phyloP scores from a whole-genome alignment of 495 filamentous ascomycete species.

The Articulospora tetracladia region DNA sequence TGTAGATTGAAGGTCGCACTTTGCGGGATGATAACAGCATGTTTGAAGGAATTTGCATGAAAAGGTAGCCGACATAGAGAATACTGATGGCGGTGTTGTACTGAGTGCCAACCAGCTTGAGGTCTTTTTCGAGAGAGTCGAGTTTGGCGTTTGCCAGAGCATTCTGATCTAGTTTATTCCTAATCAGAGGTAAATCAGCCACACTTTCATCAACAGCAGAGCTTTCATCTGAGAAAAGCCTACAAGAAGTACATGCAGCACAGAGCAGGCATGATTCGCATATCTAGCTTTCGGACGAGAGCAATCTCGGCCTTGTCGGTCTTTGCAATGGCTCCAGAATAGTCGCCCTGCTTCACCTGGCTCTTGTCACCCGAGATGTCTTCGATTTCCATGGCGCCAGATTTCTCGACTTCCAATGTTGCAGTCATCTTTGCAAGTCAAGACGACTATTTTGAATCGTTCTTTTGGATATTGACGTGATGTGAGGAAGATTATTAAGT shows the following conservation, averaged over 20 bases:
- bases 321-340: conserved; percentile 28
- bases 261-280: conserved; percentile 14
- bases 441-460: no score
- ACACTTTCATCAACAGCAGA: background rate
- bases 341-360: background rate
- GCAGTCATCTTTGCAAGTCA: no score
- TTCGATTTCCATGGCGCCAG: background rate
- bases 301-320: conserved; percentile 37
- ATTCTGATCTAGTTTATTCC: conserved; percentile 69
- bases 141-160: conserved; percentile 44
- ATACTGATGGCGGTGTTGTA: conserved; percentile 38
- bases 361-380: background rate
- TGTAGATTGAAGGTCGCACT: conserved; percentile 27
- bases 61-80: conserved; percentile 26
- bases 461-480: no score
- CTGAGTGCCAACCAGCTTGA: conserved; percentile 34
- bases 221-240: background rate
- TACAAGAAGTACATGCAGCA: conserved; percentile 2
- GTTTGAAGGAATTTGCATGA: conserved; percentile 44
- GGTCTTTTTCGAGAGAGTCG: conserved; percentile 41
- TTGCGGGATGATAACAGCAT: conserved; percentile 40
- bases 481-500: no score
- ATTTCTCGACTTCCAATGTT: background rate
- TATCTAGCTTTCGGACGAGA: conserved; percentile 44
- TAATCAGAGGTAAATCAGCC: background rate